phyloP scores from a whole-genome alignment of 768 basidiomycete genomes.

The Kwoniella mangroviensis region DNA sequence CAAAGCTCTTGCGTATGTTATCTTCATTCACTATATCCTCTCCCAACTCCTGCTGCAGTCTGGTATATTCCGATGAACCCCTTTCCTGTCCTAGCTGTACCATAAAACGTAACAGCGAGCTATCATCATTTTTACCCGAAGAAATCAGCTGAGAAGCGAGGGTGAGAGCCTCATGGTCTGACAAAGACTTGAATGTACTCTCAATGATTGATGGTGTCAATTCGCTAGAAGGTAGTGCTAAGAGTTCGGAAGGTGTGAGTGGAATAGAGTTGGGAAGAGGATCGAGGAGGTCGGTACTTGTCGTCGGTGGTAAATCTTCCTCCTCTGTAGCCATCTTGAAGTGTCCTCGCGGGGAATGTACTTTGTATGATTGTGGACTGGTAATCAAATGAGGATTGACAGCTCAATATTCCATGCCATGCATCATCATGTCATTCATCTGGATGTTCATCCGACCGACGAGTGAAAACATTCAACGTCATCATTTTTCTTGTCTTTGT shows the following conservation, averaged over 20 bases:
- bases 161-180: slow-evolving; percentile 24
- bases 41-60: slow-evolving; percentile 8
- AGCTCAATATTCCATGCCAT: no score
- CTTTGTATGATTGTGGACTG: no score
- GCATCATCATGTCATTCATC: no score
- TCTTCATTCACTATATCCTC: background rate
- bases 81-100: slow-evolving; percentile 21
- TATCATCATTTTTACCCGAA: slow-evolving; percentile 16
- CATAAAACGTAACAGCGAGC: background rate
- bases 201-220: slow-evolving; percentile 2
- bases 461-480: slow-evolving; percentile 5
- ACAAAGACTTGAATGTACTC: slow-evolving; percentile 17
- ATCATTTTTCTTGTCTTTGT: slow-evolving; percentile 5
- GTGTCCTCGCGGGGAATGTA: no score
- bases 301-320: background rate
- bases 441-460: no score
- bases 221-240: slow-evolving; percentile 4
- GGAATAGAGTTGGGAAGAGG: slow-evolving; percentile 15
- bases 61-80: slow-evolving; percentile 8
- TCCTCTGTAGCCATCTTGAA: slow-evolving; percentile 5
- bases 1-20: slow-evolving; percentile 2
- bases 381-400: no score
- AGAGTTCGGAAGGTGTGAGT: slow-evolving; percentile 9
- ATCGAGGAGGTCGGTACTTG: slow-evolving; percentile 7
- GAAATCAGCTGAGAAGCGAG: slow-evolving; percentile 18